Conservation (phyloP, 75 land plant species). For the Azolla pinnata region DNA sequence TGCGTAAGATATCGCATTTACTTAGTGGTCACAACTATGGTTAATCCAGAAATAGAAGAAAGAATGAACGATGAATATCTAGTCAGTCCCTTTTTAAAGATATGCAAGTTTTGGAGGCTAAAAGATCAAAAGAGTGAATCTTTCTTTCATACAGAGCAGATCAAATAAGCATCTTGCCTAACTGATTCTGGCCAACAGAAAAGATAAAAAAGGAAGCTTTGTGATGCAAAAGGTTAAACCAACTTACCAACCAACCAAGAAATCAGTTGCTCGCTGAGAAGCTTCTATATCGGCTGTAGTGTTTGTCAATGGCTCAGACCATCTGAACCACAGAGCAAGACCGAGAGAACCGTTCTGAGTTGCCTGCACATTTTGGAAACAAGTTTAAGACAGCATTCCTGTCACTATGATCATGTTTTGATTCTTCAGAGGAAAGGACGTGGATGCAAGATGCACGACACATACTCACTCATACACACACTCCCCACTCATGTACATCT, state of each 20-base stretch:
- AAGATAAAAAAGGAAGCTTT: neutral
- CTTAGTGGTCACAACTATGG: too few species aligned
- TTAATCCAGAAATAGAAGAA: neutral
- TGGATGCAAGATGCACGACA: neutral
- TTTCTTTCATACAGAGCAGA: neutral
- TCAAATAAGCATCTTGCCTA: neutral
- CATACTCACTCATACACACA: neutral
- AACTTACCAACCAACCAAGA: slow-evolving; percentile 67
- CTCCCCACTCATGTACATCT: neutral
- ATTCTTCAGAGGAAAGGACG: neutral
- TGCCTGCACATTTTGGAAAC: too few species aligned
- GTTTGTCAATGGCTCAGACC: slow-evolving; percentile 59
- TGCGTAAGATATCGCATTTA: too few species aligned
- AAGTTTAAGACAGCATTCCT: too few species aligned
- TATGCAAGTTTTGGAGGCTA: neutral
- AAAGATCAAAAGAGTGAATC: neutral
- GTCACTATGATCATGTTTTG: neutral
- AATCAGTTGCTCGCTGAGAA: slow-evolving; percentile 70
- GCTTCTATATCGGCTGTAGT: slow-evolving; percentile 60
- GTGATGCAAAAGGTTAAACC: neutral
- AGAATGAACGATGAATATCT: neutral
- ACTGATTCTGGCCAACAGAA: neutral
- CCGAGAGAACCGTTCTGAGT: slow-evolving; percentile 25
- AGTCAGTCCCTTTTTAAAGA: neutral
- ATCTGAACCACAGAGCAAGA: slow-evolving; percentile 47